Evolutionary conservation across 768 basidiomycete genomes (phyloP), one percentile per base, ranked within the genome.

Genomic region (Tulasnella calospora): DNA sequence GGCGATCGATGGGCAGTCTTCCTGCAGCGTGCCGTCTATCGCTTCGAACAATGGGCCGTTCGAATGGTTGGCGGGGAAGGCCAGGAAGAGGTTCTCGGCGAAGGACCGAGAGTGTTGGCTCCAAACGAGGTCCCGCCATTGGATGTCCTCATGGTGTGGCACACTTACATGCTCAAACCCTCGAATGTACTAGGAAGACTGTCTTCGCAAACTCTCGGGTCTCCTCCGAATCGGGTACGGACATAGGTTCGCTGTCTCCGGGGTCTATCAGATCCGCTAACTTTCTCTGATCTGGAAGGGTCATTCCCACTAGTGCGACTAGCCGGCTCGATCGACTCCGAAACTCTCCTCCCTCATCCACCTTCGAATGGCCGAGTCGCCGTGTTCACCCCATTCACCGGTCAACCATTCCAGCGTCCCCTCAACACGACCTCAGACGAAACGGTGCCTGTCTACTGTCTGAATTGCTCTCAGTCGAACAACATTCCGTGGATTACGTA

Each of bases 121-220:
- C 27, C 78, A 51, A 40, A 36, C 10, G 35, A 46, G 30, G 33
- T 55, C 76, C 21, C 80, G 74, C 15, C 79, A n/a, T 67, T 80
- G 30, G 81, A 81, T 71, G 78, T 81, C 4, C 38, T 79, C 27
- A 81, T 81, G 81, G 81, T 81, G 27, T 81, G 81, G 81, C 81
- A 81, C 47, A 78, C 78, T 4, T 81, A 81, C 76, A 55, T 81
- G 71, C 75, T 81, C 44, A 40, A 33, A n/a, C 15, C 73, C 40
- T 3, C 73, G 30, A 41, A 73, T 5, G 4, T 73, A 73, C 41
- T 47, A 47, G 6, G 73, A 73, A 44, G 40, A 73, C 73, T 73
- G 40, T 23, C 21, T 73, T 21, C 10, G 73, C 13, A 44, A 46
- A 13, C 30, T 38, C n/a, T 23, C 41, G 1, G 36, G 21, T 46